Evolutionary conservation across 164 flowering plant species (phyloP), one percentile per base, ranked within the genome.

Genomic region (Sextonia rubra): DNA sequence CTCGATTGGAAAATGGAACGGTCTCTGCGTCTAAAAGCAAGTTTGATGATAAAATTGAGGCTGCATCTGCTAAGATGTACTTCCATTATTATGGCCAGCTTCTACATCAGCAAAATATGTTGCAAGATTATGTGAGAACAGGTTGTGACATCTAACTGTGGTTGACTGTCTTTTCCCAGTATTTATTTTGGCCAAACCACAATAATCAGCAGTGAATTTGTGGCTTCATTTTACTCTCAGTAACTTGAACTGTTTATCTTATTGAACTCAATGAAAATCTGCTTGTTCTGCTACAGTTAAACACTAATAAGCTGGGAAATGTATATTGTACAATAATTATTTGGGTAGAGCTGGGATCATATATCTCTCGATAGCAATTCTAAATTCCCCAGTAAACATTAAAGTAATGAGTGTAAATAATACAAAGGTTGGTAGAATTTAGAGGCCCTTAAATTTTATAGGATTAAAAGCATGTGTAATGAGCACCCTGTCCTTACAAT

Each of bases 91-190:
- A 96, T 78, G 97, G 98, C 8, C 99, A 96, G 68, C 81, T 96
- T 49, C 84, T 93, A 60, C 99, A 93, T 77, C 99, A 96, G 83
- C 98, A 96, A 83, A 96, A 93, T 79, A 96, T 96, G 99, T 72
- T 96, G 71, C 98, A 93, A 84, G 99, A 96, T 81, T 93, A 88
- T 83, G 98, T 93, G 86, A 91, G 99, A 80, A 96, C 99, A 92
- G 99, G 99, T 96, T 80, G 82, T 78, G 73, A 67, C 3, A 70
- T 67, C 62, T 56, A 37, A 72, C 82, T 73, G 25, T 55, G 20
- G 22, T 77, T 55, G 58, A 68, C 52, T 68, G 20, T 47, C 29
- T 49, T 47, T 15, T 29, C 23, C 2, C 11, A 9, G 9, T 37
- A 9, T 37, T 37, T 37, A 5, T 37, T 37, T 1, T 37, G 44